Conservation (phyloP, 2,329 filamentous ascomycete species). For the Pseudomassariella vexata region DNA sequence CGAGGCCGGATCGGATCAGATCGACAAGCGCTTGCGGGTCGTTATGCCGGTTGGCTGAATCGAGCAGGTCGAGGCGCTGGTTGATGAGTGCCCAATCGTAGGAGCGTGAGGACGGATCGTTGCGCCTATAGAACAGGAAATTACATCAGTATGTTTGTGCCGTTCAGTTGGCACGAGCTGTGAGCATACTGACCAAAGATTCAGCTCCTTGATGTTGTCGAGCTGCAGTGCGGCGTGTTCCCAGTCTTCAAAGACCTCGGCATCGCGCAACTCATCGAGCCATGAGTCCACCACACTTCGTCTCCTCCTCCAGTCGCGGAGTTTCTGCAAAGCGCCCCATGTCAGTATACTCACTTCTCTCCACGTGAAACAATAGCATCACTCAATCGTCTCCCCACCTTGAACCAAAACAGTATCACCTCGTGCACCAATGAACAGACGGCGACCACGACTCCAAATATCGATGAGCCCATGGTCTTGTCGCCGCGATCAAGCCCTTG, state of each 20-base stretch:
- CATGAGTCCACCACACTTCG: slow-evolving; percentile 61
- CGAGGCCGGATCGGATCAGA: slow-evolving; percentile 69
- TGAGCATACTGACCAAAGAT: slow-evolving; percentile 65
- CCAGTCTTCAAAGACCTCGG: slow-evolving; percentile 77
- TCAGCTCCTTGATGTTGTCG: slow-evolving; percentile 75
- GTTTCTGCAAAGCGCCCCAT: slow-evolving; percentile 53
- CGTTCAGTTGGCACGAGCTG: no score
- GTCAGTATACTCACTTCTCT: no score
- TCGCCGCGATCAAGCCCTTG: no score
- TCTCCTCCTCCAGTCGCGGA: slow-evolving; percentile 60
- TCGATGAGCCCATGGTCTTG: slow-evolving; percentile 28
- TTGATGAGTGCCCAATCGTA: slow-evolving; percentile 86
- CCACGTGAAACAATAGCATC: slow-evolving; percentile 6
- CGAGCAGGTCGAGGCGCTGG: slow-evolving; percentile 66
- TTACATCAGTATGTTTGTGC: no score
- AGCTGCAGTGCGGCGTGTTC: slow-evolving; percentile 75
- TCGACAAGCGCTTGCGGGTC: slow-evolving; percentile 73
- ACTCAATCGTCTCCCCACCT: slow-evolving; percentile 38
- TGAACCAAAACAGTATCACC: slow-evolving; percentile 57
- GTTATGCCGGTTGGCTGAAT: slow-evolving; percentile 61
- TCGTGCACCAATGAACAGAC: slow-evolving; percentile 56
- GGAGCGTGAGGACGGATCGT: slow-evolving; percentile 71
- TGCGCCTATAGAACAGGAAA: slow-evolving; percentile 52
- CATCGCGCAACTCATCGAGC: slow-evolving; percentile 58
- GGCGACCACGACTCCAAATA: slow-evolving; percentile 31